A percentile compares a stretch with the other conserved stretches of the same genome.
These are phyloP conservation scores for Candida boleticola DNA, from an alignment of 805 yeast species.

Conservation along the genomic window DNA sequence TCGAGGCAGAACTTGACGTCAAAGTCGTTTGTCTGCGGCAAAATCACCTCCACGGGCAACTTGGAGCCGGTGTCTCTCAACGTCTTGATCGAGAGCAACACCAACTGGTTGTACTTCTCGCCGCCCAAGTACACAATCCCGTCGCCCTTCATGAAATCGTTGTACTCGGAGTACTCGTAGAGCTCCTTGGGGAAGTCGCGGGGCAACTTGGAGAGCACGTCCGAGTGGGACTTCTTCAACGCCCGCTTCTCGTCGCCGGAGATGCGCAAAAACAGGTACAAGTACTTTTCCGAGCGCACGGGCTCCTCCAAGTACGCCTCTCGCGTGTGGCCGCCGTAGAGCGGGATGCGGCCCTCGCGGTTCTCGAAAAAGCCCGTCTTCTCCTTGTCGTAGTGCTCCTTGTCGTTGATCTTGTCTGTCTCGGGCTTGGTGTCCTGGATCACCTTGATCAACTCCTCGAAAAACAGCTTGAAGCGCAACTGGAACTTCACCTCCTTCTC, in stretches of 20 bases:
- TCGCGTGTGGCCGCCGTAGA: conserved; percentile 35
- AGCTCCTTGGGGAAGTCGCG: conserved; percentile 20
- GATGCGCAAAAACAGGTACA: conserved; percentile 20
- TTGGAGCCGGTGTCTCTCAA: conserved; percentile 31
- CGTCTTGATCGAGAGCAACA: conserved; percentile 30
- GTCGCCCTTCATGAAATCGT: conserved; percentile 32
- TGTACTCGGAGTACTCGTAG: conserved; percentile 17
- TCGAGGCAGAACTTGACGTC: conserved; percentile 32
- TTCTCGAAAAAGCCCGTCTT: conserved; percentile 10
- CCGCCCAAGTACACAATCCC: conserved; percentile 43
- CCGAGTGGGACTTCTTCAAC: conserved; percentile 20
- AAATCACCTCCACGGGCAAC: conserved; percentile 37
- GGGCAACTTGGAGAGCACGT: conserved; percentile 21
- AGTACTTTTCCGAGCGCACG: conserved; percentile 24
- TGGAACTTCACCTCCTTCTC: conserved; percentile 15
- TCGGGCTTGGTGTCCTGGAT: conserved; percentile 22
- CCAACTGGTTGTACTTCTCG: conserved; percentile 33
- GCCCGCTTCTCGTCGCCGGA: conserved; percentile 16
- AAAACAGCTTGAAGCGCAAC: conserved; percentile 16
- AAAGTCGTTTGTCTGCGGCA: conserved; percentile 30
- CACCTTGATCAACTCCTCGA: conserved; percentile 16
- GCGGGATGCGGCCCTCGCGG: conserved; percentile 24
- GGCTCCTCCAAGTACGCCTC: conserved; percentile 30
- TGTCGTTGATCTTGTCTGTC: conserved; percentile 20
- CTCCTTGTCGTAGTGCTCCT: conserved; percentile 24